Percentiles rank a stretch among this genome's conserved stretches.
phyloP scores from a whole-genome alignment of 371 early-diverging fungal genomes.

The Mucor racemosus region DNA sequence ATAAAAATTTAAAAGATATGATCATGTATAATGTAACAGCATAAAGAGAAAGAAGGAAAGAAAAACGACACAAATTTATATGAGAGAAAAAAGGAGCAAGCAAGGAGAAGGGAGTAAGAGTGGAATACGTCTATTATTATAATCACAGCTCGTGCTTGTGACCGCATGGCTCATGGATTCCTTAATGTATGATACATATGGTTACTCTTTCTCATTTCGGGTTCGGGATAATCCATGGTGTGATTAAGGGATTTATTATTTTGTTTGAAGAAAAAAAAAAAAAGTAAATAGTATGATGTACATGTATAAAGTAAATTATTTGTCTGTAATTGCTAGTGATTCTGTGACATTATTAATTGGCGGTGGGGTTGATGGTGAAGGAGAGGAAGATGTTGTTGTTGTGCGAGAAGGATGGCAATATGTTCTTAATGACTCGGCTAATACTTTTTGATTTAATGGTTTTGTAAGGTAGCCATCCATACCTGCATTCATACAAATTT shows the following conservation, averaged over 20 bases:
- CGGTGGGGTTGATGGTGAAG: not conserved
- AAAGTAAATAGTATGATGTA: not conserved
- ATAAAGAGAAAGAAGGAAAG: not conserved
- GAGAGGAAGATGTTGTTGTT: not conserved
- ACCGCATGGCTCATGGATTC: slow-evolving; percentile 16
- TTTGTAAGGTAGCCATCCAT: slow-evolving; percentile 56
- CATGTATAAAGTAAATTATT: not conserved
- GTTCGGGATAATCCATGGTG: not conserved
- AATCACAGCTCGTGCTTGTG: slow-evolving; percentile 21
- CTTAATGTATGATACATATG: not conserved
- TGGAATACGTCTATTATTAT: not conserved
- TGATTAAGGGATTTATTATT: not conserved
- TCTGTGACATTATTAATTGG: slow-evolving; percentile 1
- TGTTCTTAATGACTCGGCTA: slow-evolving; percentile 34
- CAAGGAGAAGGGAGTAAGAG: not conserved
- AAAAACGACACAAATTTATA: not conserved
- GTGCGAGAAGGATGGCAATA: slow-evolving; percentile 17
- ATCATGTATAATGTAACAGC: not conserved
- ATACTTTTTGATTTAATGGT: slow-evolving; percentile 42
- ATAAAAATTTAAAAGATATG: slow-evolving; percentile 16
- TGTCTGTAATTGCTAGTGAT: slow-evolving; percentile 7
- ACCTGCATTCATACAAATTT: slow-evolving; percentile 53
- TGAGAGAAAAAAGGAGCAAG: not conserved
- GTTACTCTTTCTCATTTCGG: slow-evolving; percentile 8
- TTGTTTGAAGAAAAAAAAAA: not conserved